A percentile compares a stretch with the other conserved stretches of the same genome.
Conservation (phyloP, 441 rosid species). For the Populus hybrid region DNA sequence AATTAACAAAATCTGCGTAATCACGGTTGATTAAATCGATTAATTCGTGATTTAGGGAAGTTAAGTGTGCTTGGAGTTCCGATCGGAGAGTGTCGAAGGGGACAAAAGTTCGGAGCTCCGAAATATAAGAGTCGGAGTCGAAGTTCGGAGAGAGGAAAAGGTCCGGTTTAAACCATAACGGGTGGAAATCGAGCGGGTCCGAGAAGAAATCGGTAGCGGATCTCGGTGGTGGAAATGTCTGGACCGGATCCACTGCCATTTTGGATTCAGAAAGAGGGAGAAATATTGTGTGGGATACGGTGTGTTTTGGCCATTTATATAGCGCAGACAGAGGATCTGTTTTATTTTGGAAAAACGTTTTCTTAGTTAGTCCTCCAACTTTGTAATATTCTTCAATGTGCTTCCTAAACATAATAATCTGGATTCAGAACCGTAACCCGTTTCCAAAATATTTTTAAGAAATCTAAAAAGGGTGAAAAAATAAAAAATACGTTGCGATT, state of each 20-base stretch:
- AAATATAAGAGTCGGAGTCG: constrained; percentile 84
- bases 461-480: too few species aligned
- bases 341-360: background rate
- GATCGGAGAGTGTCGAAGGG: constrained; percentile 92
- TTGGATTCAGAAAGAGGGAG: background rate
- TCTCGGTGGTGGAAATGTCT: constrained; percentile 58
- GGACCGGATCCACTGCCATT: constrained; percentile 57
- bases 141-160: constrained; percentile 75
- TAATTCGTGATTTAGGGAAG: constrained; percentile 89
- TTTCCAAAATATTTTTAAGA: too few species aligned
- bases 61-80: constrained; percentile 74
- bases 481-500: too few species aligned
- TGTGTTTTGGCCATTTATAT: background rate
- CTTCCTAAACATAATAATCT: background rate
- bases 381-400: background rate
- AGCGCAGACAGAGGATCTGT: background rate
- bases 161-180: constrained; percentile 89
- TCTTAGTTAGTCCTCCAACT: background rate
- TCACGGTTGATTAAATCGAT: constrained; percentile 96
- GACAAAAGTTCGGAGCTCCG: constrained; percentile 92
- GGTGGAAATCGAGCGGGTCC: constrained; percentile 80
- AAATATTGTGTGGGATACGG: background rate
- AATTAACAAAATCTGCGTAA: constrained; percentile 85
- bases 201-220: constrained; percentile 85
- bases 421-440: too few species aligned